Conservation (phyloP, 768 basidiomycete species). For the Rhizopogon vinicolor region DNA sequence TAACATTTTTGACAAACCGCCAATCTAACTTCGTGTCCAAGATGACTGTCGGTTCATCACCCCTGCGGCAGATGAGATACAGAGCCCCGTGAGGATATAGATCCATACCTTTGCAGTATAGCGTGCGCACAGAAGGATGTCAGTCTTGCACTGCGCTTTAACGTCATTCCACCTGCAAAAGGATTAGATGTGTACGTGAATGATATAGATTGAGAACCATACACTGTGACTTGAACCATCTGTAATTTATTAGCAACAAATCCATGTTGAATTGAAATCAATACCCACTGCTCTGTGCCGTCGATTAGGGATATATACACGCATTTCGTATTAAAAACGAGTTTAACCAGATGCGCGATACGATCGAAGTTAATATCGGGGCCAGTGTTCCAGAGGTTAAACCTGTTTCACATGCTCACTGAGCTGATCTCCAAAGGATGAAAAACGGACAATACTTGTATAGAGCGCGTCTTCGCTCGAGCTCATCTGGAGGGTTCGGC, state of each 20-base stretch:
- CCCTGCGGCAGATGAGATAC: conserved; percentile 33
- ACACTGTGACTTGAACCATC: conserved; percentile 93
- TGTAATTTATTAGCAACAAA: conserved; percentile 21
- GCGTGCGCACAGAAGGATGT: conserved; percentile 82
- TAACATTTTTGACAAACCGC: conserved; percentile 82
- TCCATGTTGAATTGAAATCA: conserved; percentile 1
- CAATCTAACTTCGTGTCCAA: conserved; percentile 79
- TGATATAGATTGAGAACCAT: conserved; percentile 19
- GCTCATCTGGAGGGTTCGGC: conserved; percentile 81
- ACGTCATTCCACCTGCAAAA: conserved; percentile 40
- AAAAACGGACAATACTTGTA: conserved; percentile 55
- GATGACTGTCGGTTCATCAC: conserved; percentile 85
- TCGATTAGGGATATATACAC: conserved; percentile 84
- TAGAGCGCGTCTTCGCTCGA: conserved; percentile 75
- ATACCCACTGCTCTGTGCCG: conserved; percentile 72
- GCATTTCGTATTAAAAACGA: conserved; percentile 88
- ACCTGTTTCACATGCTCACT: conserved; percentile 40
- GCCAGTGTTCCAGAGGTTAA: conserved; percentile 86
- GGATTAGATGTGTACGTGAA: neutral
- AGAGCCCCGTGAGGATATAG: neutral
- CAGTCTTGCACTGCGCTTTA: conserved; percentile 44
- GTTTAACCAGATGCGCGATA: conserved; percentile 86
- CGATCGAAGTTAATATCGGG: conserved; percentile 90
- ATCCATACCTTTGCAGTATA: conserved; percentile 68
- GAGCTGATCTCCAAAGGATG: conserved; percentile 1